These are phyloP conservation scores for Phyllosticta citribraziliensis DNA, from an alignment of 2,329 filamentous ascomycete species.

Conservation along the genomic window DNA sequence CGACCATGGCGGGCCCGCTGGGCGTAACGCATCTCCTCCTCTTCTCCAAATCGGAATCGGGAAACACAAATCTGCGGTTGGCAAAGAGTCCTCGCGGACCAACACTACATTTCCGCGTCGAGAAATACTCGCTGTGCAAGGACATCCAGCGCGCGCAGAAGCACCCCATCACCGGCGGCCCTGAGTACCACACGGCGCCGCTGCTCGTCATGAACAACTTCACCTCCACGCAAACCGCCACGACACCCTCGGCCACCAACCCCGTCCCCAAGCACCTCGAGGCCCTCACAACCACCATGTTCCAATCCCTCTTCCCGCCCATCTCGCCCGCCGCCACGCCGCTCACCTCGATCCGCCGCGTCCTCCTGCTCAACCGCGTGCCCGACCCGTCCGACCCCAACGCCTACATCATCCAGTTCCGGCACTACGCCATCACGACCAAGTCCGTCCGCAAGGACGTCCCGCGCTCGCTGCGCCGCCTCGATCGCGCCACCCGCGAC, in stretches of 20 bases:
- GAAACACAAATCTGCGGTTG: slow-evolving; percentile 86
- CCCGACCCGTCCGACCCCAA: slow-evolving; percentile 26
- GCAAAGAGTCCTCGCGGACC: slow-evolving; percentile 82
- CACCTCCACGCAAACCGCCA: slow-evolving; percentile 45
- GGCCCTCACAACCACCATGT: slow-evolving; percentile 82
- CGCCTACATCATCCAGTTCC: slow-evolving; percentile 73
- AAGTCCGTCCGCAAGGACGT: slow-evolving; percentile 61
- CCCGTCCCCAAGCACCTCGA: slow-evolving; percentile 91
- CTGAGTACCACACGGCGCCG: slow-evolving; percentile 77
- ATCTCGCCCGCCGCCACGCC: slow-evolving; percentile 89
- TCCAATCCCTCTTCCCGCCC: slow-evolving; percentile 90
- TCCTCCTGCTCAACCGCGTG: slow-evolving; percentile 84
- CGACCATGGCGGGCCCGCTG: slow-evolving; percentile 87
- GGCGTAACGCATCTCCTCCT: slow-evolving; percentile 88
- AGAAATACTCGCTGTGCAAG: slow-evolving; percentile 88
- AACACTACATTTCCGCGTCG: slow-evolving; percentile 86
- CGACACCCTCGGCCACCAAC: slow-evolving; percentile 28
- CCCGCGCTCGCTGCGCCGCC: slow-evolving; percentile 69
- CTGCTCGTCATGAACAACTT: slow-evolving; percentile 98
- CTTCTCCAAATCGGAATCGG: slow-evolving; percentile 79
- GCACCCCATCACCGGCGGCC: slow-evolving; percentile 65
- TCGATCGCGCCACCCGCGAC: slow-evolving; percentile 73
- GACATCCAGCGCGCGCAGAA: slow-evolving; percentile 78
- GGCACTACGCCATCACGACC: slow-evolving; percentile 93
- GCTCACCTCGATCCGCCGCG: slow-evolving; percentile 81